Percentiles rank a stretch among this genome's conserved stretches.
Conservation (phyloP, 148 eudicot species). For the Salicornia ramosissima region DNA sequence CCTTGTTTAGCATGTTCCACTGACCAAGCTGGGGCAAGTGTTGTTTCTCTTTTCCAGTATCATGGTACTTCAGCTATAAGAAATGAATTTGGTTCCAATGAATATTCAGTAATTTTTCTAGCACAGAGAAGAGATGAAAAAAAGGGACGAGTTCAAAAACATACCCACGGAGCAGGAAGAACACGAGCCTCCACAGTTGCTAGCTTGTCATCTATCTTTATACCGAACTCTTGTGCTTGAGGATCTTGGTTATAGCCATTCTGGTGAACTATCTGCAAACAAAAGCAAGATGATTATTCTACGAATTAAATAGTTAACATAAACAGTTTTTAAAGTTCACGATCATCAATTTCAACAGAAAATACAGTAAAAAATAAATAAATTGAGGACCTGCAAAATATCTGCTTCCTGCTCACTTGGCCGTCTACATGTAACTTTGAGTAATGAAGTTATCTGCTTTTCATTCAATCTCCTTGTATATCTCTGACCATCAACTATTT, state of each 20-base stretch:
- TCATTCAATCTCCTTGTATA: slow-evolving; percentile 67
- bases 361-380: background rate
- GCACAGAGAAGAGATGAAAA: background rate
- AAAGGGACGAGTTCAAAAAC: background rate
- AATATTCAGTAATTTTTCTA: background rate
- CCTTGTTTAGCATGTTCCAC: slow-evolving; percentile 88
- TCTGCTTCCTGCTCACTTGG: slow-evolving; percentile 61
- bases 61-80: slow-evolving; percentile 60
- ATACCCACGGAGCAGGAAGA: slow-evolving; percentile 78
- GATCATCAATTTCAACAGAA: background rate
- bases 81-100: slow-evolving; percentile 3
- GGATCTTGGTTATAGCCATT: slow-evolving; percentile 62
- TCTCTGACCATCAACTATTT: slow-evolving; percentile 76
- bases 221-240: slow-evolving; percentile 64
- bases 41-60: slow-evolving; percentile 60
- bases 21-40: slow-evolving; percentile 73
- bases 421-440: slow-evolving; percentile 64
- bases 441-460: slow-evolving; percentile 64
- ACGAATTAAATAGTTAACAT: background rate
- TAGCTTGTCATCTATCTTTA: slow-evolving; percentile 54
- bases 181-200: slow-evolving; percentile 72
- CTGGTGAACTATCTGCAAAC: slow-evolving; percentile 52
- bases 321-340: background rate
- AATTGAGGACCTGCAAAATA: slow-evolving; percentile 51
- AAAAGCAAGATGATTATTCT: background rate